Evolutionary conservation across 2,329 filamentous ascomycete genomes (phyloP).

Genomic region (Coniochaeta hoffmannii): DNA sequence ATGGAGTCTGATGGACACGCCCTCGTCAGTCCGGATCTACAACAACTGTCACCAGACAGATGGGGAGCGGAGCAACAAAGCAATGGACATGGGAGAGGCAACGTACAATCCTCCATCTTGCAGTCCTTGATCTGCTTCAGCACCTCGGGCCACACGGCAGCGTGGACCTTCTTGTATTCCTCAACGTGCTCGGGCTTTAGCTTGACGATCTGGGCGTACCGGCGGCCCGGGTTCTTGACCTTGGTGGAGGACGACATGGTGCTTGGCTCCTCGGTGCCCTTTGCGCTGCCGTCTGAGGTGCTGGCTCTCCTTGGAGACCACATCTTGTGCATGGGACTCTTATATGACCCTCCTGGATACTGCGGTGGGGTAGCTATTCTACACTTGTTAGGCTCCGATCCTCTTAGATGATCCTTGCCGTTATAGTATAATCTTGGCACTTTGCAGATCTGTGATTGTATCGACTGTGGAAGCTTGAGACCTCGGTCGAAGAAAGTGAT

Average conservation of each 20-base stretch:
- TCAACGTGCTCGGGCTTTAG: conserved; percentile 59
- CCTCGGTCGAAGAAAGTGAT: not conserved
- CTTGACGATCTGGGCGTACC: conserved; percentile 66
- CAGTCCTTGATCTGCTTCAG: conserved; percentile 67
- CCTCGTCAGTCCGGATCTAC: not conserved
- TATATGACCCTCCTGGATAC: not conserved
- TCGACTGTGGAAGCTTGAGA: not conserved
- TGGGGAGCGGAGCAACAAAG: not conserved
- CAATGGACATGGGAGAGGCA: not conserved
- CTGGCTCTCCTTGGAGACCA: not conserved
- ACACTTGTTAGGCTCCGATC: not conserved
- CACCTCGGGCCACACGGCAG: conserved; percentile 70
- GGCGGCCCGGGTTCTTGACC: conserved; percentile 32
- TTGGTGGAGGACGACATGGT: not conserved
- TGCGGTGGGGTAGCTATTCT: not conserved
- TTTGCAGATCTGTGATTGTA: not conserved
- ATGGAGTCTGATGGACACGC: conserved; percentile 55
- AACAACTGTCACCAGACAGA: not conserved
- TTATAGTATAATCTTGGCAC: not conserved
- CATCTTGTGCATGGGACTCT: not conserved
- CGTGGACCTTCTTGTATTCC: conserved; percentile 68
- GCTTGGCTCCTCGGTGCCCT: not conserved
- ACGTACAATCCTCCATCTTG: conserved; percentile 65
- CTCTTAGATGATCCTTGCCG: not conserved
- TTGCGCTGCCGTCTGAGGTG: not conserved